Base-by-base conservation (phyloP, 352 stramenopile species). In the Pythium pyrilobum region DNA sequence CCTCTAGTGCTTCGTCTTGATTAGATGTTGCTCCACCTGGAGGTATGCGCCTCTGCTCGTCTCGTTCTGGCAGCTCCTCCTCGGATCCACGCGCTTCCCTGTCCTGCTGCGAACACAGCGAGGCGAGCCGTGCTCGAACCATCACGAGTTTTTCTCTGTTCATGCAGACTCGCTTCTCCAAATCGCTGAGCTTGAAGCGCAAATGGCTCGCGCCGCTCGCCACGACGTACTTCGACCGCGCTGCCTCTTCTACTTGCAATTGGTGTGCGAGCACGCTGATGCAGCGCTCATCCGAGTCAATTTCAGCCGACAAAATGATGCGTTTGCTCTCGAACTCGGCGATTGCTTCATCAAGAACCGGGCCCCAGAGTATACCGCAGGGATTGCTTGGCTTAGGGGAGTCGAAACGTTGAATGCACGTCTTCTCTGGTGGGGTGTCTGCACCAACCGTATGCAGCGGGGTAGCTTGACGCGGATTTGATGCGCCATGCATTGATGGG, bases 111-210 rank as follows among this genome's bases (percentile, higher is more conserved):
- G 10, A 24, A 20, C 47, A 40, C 3, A 77, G 32, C 13, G 51
- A n/a, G n/a, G 21, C 21, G 20, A 77, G 66, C 24, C 68, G 67
- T n/a, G 60, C 42, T 31, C 50, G 46, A 7, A 77, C 62, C 32
- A 65, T 59, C 11, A 20, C n/a, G 12, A 77, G 52, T 29, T 77
- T 77, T 32, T 77, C 68, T 34, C 62, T 64, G 62, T 77, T 77
- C 36, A 71, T 66, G n/a, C 49, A 54, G 20, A 77, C 65, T 55
- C 69, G 67, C 18, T 61, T 62, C 4, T 66, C 50, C 13, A 77
- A 64, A 6, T 58, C 52, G 3, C 52, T 51, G 11, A 67, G 33
- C 31, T 77, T 74, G 40, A 52, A 63, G 10, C 61, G 54, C 21
- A 71, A 47, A 27, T 70, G 56, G 23, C 21, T 59, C 12, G 41